These are phyloP conservation scores for Striga asiatica DNA, from an alignment of 257 asterid species.

Conservation along the genomic window DNA sequence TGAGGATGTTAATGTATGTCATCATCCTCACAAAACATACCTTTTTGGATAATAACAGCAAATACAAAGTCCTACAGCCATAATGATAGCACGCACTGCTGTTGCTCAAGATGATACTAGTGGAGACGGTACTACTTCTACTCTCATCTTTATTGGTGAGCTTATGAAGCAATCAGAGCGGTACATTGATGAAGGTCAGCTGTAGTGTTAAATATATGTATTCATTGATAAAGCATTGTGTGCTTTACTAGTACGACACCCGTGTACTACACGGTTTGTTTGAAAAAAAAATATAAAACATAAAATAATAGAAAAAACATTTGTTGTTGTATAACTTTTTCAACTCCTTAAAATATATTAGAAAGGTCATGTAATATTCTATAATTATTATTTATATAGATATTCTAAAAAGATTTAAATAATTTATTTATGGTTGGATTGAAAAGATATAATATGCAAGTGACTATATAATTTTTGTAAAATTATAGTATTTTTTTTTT, in stretches of 20 bases:
- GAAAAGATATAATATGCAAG: too few species aligned
- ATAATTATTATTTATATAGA: too few species aligned
- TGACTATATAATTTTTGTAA: too few species aligned
- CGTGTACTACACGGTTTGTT: neutral
- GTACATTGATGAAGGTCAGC: conserved; percentile 84
- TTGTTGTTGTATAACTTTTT: too few species aligned
- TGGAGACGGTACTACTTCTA: conserved; percentile 98
- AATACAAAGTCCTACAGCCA: conserved; percentile 98
- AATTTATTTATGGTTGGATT: too few species aligned
- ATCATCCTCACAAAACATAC: neutral
- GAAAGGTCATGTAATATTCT: too few species aligned
- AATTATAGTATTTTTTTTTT: too few species aligned
- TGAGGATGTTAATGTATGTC: neutral
- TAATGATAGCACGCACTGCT: conserved; percentile 98
- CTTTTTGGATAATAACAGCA: conserved; percentile 43
- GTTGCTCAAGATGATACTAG: conserved; percentile 98
- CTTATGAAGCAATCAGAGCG: conserved; percentile 99
- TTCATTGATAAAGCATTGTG: neutral
- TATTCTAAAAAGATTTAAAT: too few species aligned
- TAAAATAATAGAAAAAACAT: too few species aligned
- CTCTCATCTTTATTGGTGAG: conserved; percentile 94
- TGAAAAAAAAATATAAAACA: neutral
- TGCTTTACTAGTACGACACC: neutral
- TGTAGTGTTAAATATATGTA: neutral
- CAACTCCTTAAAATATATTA: too few species aligned